Conservation (phyloP, 441 rosid genomes). For the Adansonia grandidieri region DNA sequence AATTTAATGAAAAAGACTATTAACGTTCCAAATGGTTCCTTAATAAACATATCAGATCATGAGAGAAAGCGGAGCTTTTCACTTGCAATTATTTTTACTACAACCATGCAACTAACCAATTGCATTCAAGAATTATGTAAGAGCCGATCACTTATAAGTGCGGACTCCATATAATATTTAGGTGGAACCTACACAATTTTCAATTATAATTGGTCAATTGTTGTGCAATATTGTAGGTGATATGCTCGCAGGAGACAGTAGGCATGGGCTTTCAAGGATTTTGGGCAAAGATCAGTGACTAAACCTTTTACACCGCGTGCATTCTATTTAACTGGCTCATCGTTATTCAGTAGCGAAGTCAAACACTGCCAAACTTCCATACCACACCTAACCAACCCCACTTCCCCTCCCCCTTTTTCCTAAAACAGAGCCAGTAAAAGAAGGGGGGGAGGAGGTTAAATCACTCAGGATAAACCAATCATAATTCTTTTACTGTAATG, state of each 20-base stretch:
- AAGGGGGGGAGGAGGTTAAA: neutral
- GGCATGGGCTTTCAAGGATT: neutral
- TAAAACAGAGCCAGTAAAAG: neutral
- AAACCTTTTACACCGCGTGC: neutral
- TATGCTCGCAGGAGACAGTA: no score
- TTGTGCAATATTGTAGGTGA: no score
- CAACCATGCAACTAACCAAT: no score
- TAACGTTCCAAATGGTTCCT: neutral
- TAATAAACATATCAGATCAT: neutral
- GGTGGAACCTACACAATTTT: no score
- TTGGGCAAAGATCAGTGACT: neutral
- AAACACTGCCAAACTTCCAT: slow-evolving; percentile 4
- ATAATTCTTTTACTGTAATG: neutral
- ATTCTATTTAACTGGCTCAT: neutral
- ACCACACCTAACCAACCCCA: neutral
- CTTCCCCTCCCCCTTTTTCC: neutral
- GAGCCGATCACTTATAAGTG: no score
- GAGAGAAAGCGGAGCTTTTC: neutral
- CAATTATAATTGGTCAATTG: no score
- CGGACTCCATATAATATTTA: no score
- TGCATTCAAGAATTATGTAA: no score
- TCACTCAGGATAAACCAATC: neutral
- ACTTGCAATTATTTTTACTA: no score
- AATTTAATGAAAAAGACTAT: neutral
- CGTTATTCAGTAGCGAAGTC: neutral